Evolutionary conservation across 768 basidiomycete species (phyloP), one percentile per base, ranked within the genome.

Genomic region (Sistotremastrum niveocremeum): DNA sequence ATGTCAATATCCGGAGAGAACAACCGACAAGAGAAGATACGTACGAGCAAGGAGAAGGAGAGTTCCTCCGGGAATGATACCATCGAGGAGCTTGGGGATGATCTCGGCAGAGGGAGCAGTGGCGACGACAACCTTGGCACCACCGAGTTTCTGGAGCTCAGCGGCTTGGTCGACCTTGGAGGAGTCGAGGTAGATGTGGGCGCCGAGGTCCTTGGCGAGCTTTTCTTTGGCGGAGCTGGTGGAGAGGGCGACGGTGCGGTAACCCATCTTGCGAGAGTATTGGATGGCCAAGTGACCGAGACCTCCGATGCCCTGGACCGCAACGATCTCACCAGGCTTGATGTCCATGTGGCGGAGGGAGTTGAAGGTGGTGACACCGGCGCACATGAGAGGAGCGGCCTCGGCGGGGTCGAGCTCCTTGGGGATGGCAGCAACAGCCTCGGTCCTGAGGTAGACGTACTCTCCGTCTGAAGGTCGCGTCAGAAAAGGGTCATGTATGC

Each of bases 71-170:
- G 20, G 20, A 20, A 20, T 20, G 20, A 20, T 20, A 20, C 20
- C 20, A 20, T 20, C 20, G 20, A 20, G 20, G 20, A 20, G 20
- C 2, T 20, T 20, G 20, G 20, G 20, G 20, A 20, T 20, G 20
- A 20, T 20, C 20, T 20, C 20, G 20, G 20, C 20, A 20, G 20
- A 20, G 20, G 62, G 61, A n/a, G 60, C 62, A 33, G 62, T 63
- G 50, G 54, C 57, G 45, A 64, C 51, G 44, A 67, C 61, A 34
- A 66, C 53, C 43, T 62, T 62, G 6, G 67, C 66, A 9, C 69
- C 66, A 6, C 67, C 65, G 20, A 66, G 50, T 49, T 63, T 55
- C 49, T 61, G 50, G 10, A 67, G 57, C 28, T 49, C 57, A 38
- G 56, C 60, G 32, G 56, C 61, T 37, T 55, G 49, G 45, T 62